Evolutionary conservation across 2,329 filamentous ascomycete species (phyloP), one percentile per base, ranked within the genome.

Genomic region (Fusarium sp.): DNA sequence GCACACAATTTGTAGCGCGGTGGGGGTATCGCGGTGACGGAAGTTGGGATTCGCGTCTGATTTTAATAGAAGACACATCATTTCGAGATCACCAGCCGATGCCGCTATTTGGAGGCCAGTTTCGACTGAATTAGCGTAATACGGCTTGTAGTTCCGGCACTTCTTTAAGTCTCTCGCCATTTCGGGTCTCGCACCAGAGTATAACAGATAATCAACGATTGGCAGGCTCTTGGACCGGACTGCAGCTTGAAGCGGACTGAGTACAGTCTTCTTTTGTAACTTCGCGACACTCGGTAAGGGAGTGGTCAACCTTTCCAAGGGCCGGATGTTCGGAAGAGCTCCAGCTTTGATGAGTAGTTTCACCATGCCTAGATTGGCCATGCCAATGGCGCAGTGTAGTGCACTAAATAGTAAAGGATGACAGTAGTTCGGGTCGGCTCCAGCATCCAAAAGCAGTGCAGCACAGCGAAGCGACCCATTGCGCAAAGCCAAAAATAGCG

Each of bases 131-230:
- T 9, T 12, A 11, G 7, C 21, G 12, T 20, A 41, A 21, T 4
- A 41, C 2, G 5, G 6, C 18, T 14, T 6, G 10, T 2, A 0
- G 1, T 5, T 2, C 11, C 7, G 10, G 7, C 6, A 7, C n/a
- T 4, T 7, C 11, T 41, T 4, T 2, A 41, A 4, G 1, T 7
- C 11, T n/a, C 7, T 4, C 6, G 3, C 6, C 11, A 8, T 41
- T 0, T 41, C 40, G 5, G 11, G 8, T 13, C 0, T 41, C 20
- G 40, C 40, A 1, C 40, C 40, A 20, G 40, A 42, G 13, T 9
- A 13, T 10, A 42, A 14, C 20, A 42, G 5, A 21, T 9, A 9
- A 5, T 16, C 4, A 1, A 21, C 40, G 8, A 42, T 42, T 21
- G n/a, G 4, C 13, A 21, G 20, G 2, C 3, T 14, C 7, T 13